Evolutionary conservation across 2,329 filamentous ascomycete species (phyloP).

Genomic region (Orbilia blumenaviensis): DNA sequence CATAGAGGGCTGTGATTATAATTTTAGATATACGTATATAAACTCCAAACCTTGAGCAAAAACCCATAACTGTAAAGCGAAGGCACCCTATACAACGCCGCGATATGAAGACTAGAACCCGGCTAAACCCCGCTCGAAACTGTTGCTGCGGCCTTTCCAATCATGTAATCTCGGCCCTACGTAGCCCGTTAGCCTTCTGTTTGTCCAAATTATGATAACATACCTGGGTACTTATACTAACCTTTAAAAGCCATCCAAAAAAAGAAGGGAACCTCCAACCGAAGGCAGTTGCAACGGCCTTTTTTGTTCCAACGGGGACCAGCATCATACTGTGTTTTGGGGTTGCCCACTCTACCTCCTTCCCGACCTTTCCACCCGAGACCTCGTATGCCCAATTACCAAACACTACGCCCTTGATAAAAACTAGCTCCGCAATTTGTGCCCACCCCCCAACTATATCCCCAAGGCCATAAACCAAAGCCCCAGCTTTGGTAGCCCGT

Average conservation of each 20-base stretch:
- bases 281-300: constrained; percentile 37
- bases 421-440: constrained; percentile 38
- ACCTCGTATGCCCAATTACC: constrained; percentile 41
- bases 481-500: constrained; percentile 36
- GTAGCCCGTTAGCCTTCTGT: neutral
- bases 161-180: constrained; percentile 46
- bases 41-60: constrained; percentile 24
- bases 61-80: constrained; percentile 30
- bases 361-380: constrained; percentile 47
- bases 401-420: constrained; percentile 36
- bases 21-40: neutral
- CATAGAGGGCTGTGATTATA: neutral
- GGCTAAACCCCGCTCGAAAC: constrained; percentile 19
- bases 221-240: too few relatives aligned
- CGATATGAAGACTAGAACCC: neutral
- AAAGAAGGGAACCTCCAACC: constrained; percentile 47
- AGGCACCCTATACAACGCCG: too few relatives aligned
- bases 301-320: constrained; percentile 45
- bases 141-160: constrained; percentile 17
- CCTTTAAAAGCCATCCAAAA: constrained; percentile 45
- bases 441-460: constrained; percentile 49
- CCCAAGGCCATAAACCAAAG: constrained; percentile 39
- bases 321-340: constrained; percentile 51
- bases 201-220: too few relatives aligned
- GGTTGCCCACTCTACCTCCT: constrained; percentile 26